Evolutionary conservation across 495 filamentous ascomycete species (phyloP).

Genomic region (Penicillium atrosanguineum): DNA sequence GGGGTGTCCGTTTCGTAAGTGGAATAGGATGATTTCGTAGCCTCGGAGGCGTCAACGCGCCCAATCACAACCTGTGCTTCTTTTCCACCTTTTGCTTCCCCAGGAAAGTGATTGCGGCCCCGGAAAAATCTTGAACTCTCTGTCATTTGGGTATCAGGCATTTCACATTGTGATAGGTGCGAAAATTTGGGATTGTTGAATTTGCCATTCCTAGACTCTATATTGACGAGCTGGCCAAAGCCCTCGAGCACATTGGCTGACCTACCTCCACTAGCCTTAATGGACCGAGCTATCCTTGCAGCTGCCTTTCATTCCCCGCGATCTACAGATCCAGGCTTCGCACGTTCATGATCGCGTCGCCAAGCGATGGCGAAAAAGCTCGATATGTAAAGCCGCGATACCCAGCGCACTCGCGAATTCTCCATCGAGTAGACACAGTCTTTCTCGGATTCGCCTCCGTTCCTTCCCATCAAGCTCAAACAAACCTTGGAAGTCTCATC

Average conservation of each 20-base stretch:
- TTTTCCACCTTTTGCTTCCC: constrained; percentile 9
- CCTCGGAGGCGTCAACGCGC: constrained; percentile 4
- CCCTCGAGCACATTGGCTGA: background rate
- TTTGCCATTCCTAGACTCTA: background rate
- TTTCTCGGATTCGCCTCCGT: too few species aligned
- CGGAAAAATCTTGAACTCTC: background rate
- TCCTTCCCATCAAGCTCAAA: too few species aligned
- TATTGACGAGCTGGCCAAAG: background rate
- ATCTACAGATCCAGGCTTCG: constrained; percentile 2
- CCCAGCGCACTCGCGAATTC: background rate
- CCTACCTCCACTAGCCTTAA: constrained; percentile 15
- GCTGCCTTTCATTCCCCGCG: constrained; percentile 13
- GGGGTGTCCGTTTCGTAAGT: constrained; percentile 6
- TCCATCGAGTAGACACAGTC: background rate
- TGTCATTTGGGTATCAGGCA: background rate
- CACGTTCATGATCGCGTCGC: constrained; percentile 2
- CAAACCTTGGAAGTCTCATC: too few species aligned
- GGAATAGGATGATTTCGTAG: constrained; percentile 2
- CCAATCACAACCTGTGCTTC: constrained; percentile 13
- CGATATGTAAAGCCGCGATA: background rate
- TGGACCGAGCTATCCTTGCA: background rate
- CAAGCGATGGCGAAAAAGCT: background rate
- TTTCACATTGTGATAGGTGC: constrained; percentile 19
- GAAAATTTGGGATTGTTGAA: constrained; percentile 3
- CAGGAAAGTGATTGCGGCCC: constrained; percentile 2